Base-by-base conservation (phyloP, 2,329 filamentous ascomycete genomes). In the Graphilbum sp. region DNA sequence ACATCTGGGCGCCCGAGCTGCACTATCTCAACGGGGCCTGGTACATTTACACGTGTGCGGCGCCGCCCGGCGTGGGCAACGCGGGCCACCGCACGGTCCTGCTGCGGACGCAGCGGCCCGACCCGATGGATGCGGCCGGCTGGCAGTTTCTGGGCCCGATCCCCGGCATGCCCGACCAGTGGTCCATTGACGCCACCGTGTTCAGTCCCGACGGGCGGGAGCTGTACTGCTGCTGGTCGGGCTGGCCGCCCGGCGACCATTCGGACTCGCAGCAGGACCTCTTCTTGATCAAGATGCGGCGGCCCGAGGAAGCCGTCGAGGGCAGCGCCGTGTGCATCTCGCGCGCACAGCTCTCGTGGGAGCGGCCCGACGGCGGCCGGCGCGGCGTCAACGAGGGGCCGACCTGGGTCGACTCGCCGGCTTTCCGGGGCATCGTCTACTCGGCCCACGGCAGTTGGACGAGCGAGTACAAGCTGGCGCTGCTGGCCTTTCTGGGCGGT, bases 1-100 rank as follows among this genome's bases (percentile, higher is more conserved):
- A 58, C 44, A 53, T 72, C 24, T 72, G 68, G 68, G 68, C 68
- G 0, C 68, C 68, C 1, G 68, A 72, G 52, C 55, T 72, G 1
- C 68, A 72, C 48, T 51, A 51, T 35, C 54, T 72, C 20, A 51
- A 60, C 29, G 62, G 61, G 1, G 57, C 58, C 18, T 72, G 68
- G 68, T 72, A 69, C 49, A 56, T 70, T 42, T 71, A 71, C 50
- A 43, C 41, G 21, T 39, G 41, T 15, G 41, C 37, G 10, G 37
- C 34, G 20, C 37, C 38, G 9, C 41, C 37, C 2, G 38, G 19
- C 17, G 35, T 35, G 6, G 41, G 41, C 25, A 40, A 42, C 32
- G 19, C 37, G 16, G 46, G 44, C 31, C 18, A 40, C 37, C 36
- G 38, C 21, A 40, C 38, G 15, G 38, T 40, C 3, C 13, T 40